Base-by-base conservation (phyloP, 495 filamentous ascomycete species). In the Aspergillus sparsus region DNA sequence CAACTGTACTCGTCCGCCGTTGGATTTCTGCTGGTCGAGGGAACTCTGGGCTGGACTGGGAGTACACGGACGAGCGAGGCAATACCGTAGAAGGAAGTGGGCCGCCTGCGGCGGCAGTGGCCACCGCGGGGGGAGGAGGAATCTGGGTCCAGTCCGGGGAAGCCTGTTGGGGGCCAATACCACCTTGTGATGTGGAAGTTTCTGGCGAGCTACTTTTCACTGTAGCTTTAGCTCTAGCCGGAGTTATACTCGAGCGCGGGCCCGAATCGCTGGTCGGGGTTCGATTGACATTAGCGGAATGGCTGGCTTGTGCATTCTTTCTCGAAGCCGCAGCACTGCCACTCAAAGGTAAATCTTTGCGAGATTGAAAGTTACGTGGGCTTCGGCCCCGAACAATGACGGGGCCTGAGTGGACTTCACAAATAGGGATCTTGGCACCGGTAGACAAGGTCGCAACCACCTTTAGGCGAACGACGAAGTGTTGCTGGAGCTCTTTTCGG, bases 381-480 rank as follows among this genome's bases (percentile, higher is more conserved):
- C 89, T 91, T 60, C 89, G 83, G 46, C 89, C 89, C 44, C 89
- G 82, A 32, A 92, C 89, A 42, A 92, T 88, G 57, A 92, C 87
- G 3, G 89, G 87, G 13, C 87, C 85, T 13, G 89, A 92, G 37
- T 84, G 82, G 35, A 87, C 82, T 70, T 92, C 89, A 33, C 85
- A 85, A 18, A 91, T 80, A 46, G 86, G 80, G 33, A 88, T 76
- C 66, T 87, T 89, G 7, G 82, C 68, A 10, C 88, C 88, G 49
- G 87, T 89, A 6, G 86, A 81, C 46, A 92, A 69, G 2, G 87
- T 89, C 21, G 85, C 89, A 44, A 89, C 77, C 31, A 92, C 85
- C 68, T 88, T 88, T 62, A 92, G 78, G 46, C 88, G 83, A 53
- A 91, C 80, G 32, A 90, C 85, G 66, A 92, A 92, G 71, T 92